A percentile compares a stretch with the other conserved stretches of the same genome.
Conservation (phyloP, 1,284 basidiomycete species). For the Cutaneotrichosporon cavernicola region DNA sequence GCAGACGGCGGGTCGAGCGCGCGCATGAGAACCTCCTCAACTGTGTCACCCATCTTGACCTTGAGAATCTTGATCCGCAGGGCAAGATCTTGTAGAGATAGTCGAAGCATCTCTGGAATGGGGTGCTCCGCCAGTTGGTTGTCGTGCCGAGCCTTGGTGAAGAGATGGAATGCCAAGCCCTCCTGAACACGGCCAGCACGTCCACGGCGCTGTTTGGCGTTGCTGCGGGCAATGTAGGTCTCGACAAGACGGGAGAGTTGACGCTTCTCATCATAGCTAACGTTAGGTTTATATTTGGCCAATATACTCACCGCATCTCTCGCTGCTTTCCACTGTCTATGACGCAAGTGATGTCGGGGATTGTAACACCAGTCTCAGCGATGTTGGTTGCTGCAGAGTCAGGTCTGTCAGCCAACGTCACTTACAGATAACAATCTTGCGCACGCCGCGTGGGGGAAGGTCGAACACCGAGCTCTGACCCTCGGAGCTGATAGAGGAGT, state of each 20-base stretch:
- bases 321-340: constrained; percentile 94
- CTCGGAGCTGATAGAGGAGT: constrained; percentile 88
- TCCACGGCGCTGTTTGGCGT: constrained; percentile 88
- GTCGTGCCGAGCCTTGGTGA: constrained; percentile 85
- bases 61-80: constrained; percentile 97
- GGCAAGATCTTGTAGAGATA: constrained; percentile 91
- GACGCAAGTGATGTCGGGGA: constrained; percentile 96
- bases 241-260: constrained; percentile 92
- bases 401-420: background rate
- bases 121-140: constrained; percentile 80
- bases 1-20: constrained; percentile 87
- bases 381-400: constrained; percentile 62
- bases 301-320: constrained; percentile 68
- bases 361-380: constrained; percentile 93
- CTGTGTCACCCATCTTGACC: constrained; percentile 77
- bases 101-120: constrained; percentile 90
- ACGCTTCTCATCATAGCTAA: constrained; percentile 93
- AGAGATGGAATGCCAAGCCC: constrained; percentile 93
- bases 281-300: background rate
- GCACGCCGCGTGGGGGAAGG: constrained; percentile 70
- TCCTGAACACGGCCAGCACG: constrained; percentile 87
- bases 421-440: constrained; percentile 85
- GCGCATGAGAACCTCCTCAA: constrained; percentile 83
- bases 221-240: constrained; percentile 88
- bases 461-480: constrained; percentile 89